Conservation (phyloP, 352 stramenopile species). For the Phytopythium litorale region DNA sequence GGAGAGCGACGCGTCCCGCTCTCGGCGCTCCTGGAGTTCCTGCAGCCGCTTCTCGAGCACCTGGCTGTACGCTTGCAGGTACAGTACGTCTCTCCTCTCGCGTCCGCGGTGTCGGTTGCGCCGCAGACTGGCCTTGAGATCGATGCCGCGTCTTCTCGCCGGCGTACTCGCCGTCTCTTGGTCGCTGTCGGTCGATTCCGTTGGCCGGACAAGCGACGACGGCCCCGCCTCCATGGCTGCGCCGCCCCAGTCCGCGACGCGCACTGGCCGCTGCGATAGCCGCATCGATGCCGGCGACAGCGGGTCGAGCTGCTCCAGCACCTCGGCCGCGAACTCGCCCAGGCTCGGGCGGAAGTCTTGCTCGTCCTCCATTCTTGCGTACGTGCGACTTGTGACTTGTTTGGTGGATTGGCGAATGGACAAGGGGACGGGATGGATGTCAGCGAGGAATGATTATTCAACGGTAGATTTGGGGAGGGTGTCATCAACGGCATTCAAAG, state of each 20-base stretch:
- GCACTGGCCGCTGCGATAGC: neutral
- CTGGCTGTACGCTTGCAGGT: constrained; percentile 1
- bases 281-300: neutral
- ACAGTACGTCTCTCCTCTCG: constrained; percentile 1
- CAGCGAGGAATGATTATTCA: neutral
- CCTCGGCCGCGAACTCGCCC: neutral
- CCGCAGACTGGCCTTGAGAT: neutral
- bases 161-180: neutral
- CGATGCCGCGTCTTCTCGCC: neutral
- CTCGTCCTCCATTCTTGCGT: neutral
- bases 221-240: neutral
- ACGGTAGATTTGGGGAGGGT: neutral
- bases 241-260: neutral
- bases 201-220: neutral
- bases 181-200: neutral
- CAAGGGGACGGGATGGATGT: neutral
- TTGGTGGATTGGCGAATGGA: too few species aligned
- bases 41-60: neutral
- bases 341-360: neutral
- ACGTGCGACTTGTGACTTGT: neutral
- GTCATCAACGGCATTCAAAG: neutral
- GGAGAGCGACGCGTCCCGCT: neutral
- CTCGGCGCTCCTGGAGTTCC: constrained; percentile 1
- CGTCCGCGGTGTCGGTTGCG: neutral
- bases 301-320: neutral